Conservation (phyloP, 192 early-diverging fungal species). For the Chytriomyces sp. region DNA sequence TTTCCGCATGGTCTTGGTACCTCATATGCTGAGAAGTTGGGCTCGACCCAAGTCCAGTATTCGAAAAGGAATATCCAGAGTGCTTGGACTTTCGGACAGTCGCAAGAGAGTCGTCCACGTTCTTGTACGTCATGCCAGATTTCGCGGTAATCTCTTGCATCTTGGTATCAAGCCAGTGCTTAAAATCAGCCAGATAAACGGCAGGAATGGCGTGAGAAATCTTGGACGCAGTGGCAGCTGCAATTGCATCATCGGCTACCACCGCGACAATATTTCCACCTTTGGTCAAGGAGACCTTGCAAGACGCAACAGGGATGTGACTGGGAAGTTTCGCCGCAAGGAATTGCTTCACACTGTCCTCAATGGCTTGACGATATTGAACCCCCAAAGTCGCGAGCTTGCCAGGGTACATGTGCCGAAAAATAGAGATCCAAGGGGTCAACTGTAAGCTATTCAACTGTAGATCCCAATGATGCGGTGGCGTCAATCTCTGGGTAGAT, state of each 20-base stretch:
- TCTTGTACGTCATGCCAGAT: no score
- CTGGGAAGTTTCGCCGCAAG: neutral
- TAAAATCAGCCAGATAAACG: neutral
- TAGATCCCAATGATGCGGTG: neutral
- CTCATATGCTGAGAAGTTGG: no score
- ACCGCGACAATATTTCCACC: neutral
- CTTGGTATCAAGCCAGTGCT: conserved; percentile 13
- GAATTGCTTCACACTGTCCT: conserved; percentile 8
- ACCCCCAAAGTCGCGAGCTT: neutral
- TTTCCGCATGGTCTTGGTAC: no score
- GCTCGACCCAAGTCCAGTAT: no score
- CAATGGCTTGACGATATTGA: conserved; percentile 6
- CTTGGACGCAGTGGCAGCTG: neutral
- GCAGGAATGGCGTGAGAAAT: neutral
- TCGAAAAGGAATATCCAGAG: no score
- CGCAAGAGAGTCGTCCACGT: no score
- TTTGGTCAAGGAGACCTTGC: neutral
- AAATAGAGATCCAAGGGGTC: conserved; percentile 1
- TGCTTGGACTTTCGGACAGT: neutral
- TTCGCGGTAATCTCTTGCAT: neutral
- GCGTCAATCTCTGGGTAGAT: no score
- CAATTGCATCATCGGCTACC: neutral
- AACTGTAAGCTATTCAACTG: neutral
- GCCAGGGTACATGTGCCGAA: conserved; percentile 4
- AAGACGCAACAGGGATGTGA: neutral